These are phyloP conservation scores for Ambrosia hybrid DNA, from an alignment of 140 eudicot species.

Conservation along the genomic window DNA sequence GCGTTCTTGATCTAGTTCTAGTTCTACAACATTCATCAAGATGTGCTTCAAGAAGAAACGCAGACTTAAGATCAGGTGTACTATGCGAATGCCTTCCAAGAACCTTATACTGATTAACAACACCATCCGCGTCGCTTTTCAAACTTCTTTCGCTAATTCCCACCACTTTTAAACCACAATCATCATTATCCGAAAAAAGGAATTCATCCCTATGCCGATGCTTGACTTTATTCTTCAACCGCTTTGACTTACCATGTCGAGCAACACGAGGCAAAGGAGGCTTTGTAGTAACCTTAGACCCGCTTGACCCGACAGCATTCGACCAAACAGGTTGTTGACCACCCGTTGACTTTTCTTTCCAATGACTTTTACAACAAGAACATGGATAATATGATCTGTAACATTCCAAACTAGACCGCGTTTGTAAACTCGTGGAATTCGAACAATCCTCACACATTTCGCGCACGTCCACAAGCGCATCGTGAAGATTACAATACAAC, in stretches of 20 bases:
- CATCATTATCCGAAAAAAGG: conserved; percentile 67
- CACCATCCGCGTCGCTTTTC: conserved; percentile 1
- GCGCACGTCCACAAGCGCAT: conserved; percentile 58
- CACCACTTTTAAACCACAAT: conserved; percentile 25
- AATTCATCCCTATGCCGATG: conserved; percentile 45
- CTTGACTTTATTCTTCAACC: conserved; percentile 47
- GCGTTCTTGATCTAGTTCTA: conserved; percentile 23
- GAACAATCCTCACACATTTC: conserved; percentile 75
- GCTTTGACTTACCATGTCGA: conserved; percentile 55
- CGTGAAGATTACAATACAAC: conserved; percentile 60
- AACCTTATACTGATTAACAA: conserved; percentile 13
- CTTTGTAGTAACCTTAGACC: conserved; percentile 51
- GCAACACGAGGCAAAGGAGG: conserved; percentile 79
- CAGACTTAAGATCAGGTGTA: conserved; percentile 31
- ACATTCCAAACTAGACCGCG: conserved; percentile 38
- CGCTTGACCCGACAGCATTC: conserved; percentile 39
- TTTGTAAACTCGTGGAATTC: conserved; percentile 40
- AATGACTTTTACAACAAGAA: conserved; percentile 62
- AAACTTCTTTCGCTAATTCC: conserved; percentile 17
- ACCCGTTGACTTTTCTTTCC: conserved; percentile 47
- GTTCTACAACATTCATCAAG: conserved; percentile 18
- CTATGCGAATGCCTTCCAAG: conserved; percentile 36
- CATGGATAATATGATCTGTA: conserved; percentile 36
- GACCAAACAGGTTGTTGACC: conserved; percentile 47
- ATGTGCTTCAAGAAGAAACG: conserved; percentile 31